Evolutionary conservation across 2,329 filamentous ascomycete genomes (phyloP).

Genomic region (Neofusicoccum sp.): DNA sequence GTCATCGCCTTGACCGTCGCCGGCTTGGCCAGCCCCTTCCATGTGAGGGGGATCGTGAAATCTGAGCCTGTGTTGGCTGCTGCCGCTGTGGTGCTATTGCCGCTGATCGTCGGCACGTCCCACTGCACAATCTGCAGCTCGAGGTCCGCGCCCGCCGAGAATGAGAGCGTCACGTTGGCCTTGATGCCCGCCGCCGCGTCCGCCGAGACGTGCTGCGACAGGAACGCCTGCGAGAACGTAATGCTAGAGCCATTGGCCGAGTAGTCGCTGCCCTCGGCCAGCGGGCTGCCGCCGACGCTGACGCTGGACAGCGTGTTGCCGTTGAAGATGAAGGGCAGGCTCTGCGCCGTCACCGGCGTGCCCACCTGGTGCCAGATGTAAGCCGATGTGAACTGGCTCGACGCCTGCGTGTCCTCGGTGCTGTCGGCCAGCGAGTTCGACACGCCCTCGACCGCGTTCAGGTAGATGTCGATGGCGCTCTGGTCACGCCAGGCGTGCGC

Average conservation of each 20-base stretch:
- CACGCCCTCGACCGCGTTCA: constrained; percentile 44
- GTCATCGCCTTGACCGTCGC: constrained; percentile 54
- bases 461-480: constrained; percentile 48
- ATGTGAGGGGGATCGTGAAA: constrained; percentile 52
- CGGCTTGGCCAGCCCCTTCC: constrained; percentile 50
- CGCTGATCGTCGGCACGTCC: constrained; percentile 44
- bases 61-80: constrained; percentile 39
- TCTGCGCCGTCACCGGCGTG: constrained; percentile 42
- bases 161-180: constrained; percentile 52
- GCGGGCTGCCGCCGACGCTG: constrained; percentile 35
- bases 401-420: constrained; percentile 48
- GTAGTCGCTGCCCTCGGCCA: constrained; percentile 48
- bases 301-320: constrained; percentile 52
- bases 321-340: constrained; percentile 53
- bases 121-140: constrained; percentile 54
- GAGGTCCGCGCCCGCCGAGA: constrained; percentile 51
- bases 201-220: constrained; percentile 45
- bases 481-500: constrained; percentile 52
- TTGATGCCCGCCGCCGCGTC: constrained; percentile 46
- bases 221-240: constrained; percentile 49
- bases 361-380: constrained; percentile 56
- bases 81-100: constrained; percentile 28
- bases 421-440: constrained; percentile 53
- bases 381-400: constrained; percentile 51
- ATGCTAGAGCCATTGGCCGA: constrained; percentile 45